Percentiles rank a stretch among this genome's conserved stretches.
These are phyloP conservation scores for Gaultheria prostrata DNA, from an alignment of 148 eudicot genomes.

Conservation along the genomic window DNA sequence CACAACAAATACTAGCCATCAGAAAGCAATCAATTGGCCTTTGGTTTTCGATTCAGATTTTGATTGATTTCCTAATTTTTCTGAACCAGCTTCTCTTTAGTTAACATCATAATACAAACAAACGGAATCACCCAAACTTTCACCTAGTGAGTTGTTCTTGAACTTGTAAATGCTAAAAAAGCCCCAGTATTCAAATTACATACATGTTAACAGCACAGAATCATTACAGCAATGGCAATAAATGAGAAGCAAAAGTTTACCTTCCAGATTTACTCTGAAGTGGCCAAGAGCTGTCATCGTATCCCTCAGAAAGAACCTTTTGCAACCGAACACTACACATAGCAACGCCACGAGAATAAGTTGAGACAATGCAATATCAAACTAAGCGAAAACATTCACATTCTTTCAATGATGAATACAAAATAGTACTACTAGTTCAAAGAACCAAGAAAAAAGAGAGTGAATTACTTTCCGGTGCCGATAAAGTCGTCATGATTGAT, in stretches of 20 bases:
- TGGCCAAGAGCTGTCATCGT: slow-evolving; percentile 81
- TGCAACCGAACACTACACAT: slow-evolving; percentile 58
- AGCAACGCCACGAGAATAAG: slow-evolving; percentile 4
- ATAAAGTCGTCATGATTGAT: slow-evolving; percentile 68
- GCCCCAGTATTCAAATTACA: background rate
- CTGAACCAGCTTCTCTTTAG: background rate
- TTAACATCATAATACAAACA: background rate
- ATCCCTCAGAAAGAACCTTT: slow-evolving; percentile 69
- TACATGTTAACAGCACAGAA: background rate
- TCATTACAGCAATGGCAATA: background rate
- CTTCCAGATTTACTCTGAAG: slow-evolving; percentile 77
- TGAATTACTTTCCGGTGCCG: slow-evolving; percentile 84
- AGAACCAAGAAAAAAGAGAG: background rate
- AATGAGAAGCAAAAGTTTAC: slow-evolving; percentile 29
- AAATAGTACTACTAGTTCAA: background rate
- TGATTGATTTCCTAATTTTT: background rate
- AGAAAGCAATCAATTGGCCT: too few relatives aligned
- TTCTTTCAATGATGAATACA: background rate
- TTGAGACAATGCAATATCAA: background rate
- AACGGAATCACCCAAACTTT: background rate
- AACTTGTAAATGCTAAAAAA: background rate
- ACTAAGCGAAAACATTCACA: background rate
- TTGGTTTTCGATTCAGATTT: too few relatives aligned
- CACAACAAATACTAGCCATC: too few relatives aligned
- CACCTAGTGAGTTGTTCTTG: background rate